phyloP scores from a whole-genome alignment of 2,329 filamentous ascomycete species.

The Cladosporium sp. region DNA sequence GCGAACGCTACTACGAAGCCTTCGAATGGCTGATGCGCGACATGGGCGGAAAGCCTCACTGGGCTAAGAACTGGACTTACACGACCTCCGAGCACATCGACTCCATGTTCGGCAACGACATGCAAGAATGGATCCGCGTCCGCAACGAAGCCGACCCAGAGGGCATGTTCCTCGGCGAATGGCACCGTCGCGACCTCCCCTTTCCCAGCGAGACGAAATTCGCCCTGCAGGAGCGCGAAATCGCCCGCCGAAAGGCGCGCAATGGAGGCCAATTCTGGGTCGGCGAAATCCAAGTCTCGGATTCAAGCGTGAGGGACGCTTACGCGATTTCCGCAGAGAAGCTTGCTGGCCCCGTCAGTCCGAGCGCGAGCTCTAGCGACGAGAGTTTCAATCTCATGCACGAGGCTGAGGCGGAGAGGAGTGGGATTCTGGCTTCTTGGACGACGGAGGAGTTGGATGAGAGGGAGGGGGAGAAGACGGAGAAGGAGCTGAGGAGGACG shows the following conservation, averaged over 20 bases:
- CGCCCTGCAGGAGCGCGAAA: conserved; percentile 43
- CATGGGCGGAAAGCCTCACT: conserved; percentile 76
- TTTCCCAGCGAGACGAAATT: conserved; percentile 30
- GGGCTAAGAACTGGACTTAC: conserved; percentile 84
- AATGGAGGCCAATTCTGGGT: conserved; percentile 42
- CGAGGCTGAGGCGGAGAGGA: conserved; percentile 40
- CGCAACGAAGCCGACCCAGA: conserved; percentile 70
- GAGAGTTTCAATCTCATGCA: conserved; percentile 46
- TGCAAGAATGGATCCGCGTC: conserved; percentile 64
- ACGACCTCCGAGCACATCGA: conserved; percentile 58
- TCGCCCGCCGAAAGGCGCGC: conserved; percentile 29
- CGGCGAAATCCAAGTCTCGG: conserved; percentile 19
- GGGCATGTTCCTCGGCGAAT: conserved; percentile 85
- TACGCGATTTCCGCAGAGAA: neutral
- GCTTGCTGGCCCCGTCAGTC: conserved; percentile 15
- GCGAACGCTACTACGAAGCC: conserved; percentile 74
- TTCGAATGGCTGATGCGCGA: conserved; percentile 91
- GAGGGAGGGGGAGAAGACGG: conserved; percentile 19
- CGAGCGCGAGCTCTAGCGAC: conserved; percentile 27
- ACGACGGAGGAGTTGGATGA: conserved; percentile 22
- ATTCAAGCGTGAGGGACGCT: neutral
- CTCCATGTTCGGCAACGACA: conserved; percentile 63
- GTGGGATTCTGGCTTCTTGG: conserved; percentile 20
- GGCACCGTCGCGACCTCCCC: conserved; percentile 71
- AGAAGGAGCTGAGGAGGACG: conserved; percentile 22